phyloP scores from a whole-genome alignment of 2,329 filamentous ascomycete genomes.

The Mariannaea elegans region DNA sequence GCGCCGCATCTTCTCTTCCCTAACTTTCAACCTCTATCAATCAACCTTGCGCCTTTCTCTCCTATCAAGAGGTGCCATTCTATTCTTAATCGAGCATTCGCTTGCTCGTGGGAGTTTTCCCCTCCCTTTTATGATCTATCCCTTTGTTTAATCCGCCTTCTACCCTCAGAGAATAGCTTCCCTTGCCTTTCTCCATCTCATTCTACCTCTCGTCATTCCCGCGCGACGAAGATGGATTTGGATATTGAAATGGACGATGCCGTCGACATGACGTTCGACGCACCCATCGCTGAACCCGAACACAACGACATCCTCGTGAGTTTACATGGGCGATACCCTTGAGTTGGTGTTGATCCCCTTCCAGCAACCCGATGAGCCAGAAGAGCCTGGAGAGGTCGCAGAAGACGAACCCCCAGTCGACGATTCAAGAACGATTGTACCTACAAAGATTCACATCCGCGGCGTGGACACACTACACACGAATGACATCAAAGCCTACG shows the following conservation, averaged over 20 bases:
- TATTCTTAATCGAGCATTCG: not conserved
- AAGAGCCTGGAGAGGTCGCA: conserved; percentile 50
- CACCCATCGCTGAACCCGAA: conserved; percentile 37
- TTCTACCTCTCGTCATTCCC: not conserved
- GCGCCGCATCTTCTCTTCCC: not conserved
- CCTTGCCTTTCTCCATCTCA: not conserved
- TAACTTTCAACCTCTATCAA: conserved; percentile 7
- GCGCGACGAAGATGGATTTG: conserved; percentile 66
- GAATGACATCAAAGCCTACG: conserved; percentile 79
- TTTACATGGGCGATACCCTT: not conserved
- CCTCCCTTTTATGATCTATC: not conserved
- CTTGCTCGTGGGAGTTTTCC: not conserved
- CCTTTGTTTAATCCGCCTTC: no score
- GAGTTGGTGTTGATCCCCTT: conserved; percentile 25
- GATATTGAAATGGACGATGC: conserved; percentile 78
- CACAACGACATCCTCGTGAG: conserved; percentile 51
- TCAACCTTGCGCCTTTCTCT: not conserved
- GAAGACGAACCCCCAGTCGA: conserved; percentile 44
- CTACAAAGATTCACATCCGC: conserved; percentile 79
- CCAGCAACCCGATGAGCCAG: conserved; percentile 48
- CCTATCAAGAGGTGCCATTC: not conserved
- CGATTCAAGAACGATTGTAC: conserved; percentile 42
- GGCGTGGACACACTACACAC: conserved; percentile 86
- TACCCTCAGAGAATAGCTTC: no score
- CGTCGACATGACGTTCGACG: conserved; percentile 47